phyloP scores from a whole-genome alignment of 768 basidiomycete species.

The Dacryopinax spathularia region DNA sequence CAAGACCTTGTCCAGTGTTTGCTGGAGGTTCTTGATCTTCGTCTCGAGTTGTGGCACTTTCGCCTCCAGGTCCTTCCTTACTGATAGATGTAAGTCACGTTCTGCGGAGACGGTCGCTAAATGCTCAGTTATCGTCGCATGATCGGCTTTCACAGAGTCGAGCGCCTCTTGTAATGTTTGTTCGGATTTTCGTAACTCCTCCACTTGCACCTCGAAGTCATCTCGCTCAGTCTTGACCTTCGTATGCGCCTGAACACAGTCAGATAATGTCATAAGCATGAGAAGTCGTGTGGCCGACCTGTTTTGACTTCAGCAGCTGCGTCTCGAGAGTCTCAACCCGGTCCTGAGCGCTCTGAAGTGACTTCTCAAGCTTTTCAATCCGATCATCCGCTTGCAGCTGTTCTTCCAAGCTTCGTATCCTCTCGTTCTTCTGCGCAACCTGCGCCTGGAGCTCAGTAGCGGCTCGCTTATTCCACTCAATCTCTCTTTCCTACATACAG shows the following conservation, averaged over 20 bases:
- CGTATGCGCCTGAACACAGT: constrained; percentile 34
- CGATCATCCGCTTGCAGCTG: constrained; percentile 75
- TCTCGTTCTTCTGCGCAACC: constrained; percentile 40
- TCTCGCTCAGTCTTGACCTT: constrained; percentile 51
- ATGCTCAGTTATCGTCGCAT: constrained; percentile 29
- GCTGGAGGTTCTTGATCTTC: constrained; percentile 39
- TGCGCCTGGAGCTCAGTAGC: constrained; percentile 39
- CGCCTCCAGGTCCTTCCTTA: constrained; percentile 37
- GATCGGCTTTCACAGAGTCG: constrained; percentile 32
- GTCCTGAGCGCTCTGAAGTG: constrained; percentile 64
- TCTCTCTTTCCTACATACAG: constrained; percentile 51
- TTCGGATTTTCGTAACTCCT: constrained; percentile 25
- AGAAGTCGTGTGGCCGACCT: constrained; percentile 33
- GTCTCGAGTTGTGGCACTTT: constrained; percentile 35
- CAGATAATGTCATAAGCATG: neutral
- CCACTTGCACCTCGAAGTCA: constrained; percentile 27
- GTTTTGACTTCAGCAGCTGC: constrained; percentile 62
- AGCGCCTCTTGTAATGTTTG: constrained; percentile 15
- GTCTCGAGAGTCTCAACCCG: constrained; percentile 74
- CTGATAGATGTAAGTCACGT: constrained; percentile 31
- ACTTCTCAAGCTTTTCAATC: constrained; percentile 54
- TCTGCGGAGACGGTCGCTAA: constrained; percentile 34
- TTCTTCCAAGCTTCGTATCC: constrained; percentile 60
- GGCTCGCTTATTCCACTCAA: constrained; percentile 47
- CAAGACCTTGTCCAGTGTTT: constrained; percentile 41